phyloP scores from a whole-genome alignment of 306 rosid species.

The Quercus variabilis region DNA sequence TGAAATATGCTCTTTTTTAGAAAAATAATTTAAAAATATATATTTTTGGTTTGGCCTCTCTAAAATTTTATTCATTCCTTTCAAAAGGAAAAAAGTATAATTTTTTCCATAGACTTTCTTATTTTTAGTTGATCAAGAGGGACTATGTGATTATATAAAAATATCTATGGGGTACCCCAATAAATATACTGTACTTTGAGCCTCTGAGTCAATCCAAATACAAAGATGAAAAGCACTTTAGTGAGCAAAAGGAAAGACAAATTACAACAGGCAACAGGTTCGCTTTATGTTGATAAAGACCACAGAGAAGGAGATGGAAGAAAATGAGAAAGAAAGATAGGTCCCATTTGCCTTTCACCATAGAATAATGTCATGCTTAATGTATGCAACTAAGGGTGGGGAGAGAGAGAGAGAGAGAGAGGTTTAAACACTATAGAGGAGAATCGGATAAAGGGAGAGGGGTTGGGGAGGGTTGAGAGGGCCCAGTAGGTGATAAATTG shows the following conservation, averaged over 20 bases:
- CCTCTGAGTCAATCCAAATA: slow-evolving; percentile 28
- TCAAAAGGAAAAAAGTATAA: too few species aligned
- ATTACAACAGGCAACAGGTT: slow-evolving; percentile 21
- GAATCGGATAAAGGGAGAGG: neutral
- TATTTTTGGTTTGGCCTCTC: too few species aligned
- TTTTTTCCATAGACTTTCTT: too few species aligned
- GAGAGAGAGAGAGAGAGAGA: slow-evolving; percentile 24
- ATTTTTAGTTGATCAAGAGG: neutral
- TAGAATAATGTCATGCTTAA: slow-evolving; percentile 27
- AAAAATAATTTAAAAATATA: too few species aligned
- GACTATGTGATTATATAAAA: neutral
- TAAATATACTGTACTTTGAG: slow-evolving; percentile 9
- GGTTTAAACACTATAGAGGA: slow-evolving; percentile 17
- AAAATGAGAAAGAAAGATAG: slow-evolving; percentile 29
- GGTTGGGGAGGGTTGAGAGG: slow-evolving; percentile 13
- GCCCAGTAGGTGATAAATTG: slow-evolving; percentile 28
- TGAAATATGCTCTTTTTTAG: too few species aligned
- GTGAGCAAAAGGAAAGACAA: slow-evolving; percentile 15
- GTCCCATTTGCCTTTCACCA: slow-evolving; percentile 52
- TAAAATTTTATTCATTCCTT: too few species aligned
- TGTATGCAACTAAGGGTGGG: slow-evolving; percentile 16
- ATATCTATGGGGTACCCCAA: neutral
- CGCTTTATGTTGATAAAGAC: slow-evolving; percentile 37
- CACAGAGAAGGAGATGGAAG: slow-evolving; percentile 42
- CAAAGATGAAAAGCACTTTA: slow-evolving; percentile 35